Percentiles rank a stretch among this genome's conserved stretches.
Conservation (phyloP, 176 grass and related monocot genomes). For the Eleusine indica region DNA sequence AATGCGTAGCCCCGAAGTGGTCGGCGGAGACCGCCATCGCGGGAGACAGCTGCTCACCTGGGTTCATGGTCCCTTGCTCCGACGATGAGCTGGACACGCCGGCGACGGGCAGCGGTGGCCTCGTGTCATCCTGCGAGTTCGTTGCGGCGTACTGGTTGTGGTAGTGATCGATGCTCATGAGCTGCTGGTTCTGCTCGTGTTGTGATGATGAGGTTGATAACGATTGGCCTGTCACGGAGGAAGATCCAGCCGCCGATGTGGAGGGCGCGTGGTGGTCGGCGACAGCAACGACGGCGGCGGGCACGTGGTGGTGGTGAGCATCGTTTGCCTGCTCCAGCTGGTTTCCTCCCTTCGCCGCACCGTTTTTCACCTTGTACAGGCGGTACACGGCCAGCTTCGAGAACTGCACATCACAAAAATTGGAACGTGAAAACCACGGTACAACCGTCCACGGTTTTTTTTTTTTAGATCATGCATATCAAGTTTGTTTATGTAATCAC, state of each 20-base stretch:
- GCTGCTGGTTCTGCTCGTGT: too few species aligned
- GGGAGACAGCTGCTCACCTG: neutral
- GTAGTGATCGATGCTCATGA: neutral
- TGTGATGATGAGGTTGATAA: too few species aligned
- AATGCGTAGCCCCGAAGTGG: neutral
- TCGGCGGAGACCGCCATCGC: neutral
- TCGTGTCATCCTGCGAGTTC: too few species aligned
- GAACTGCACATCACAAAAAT: neutral
- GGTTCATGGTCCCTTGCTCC: neutral
- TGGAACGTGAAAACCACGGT: neutral
- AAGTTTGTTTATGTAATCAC: too few species aligned
- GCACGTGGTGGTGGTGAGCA: neutral
- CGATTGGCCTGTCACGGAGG: too few species aligned
- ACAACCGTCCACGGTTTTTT: too few species aligned
- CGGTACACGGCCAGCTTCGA: constrained; percentile 40
- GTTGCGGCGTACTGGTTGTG: neutral
- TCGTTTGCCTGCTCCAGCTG: neutral
- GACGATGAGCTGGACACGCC: neutral
- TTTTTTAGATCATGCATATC: too few species aligned
- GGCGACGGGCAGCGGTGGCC: too few species aligned
- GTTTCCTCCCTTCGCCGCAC: neutral
- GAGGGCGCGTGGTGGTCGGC: too few species aligned
- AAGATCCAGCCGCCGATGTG: too few species aligned
- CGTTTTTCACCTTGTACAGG: constrained; percentile 19
- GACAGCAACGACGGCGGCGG: neutral